Base-by-base conservation (phyloP, 2,329 filamentous ascomycete species). In the Apiospora phragmitis region DNA sequence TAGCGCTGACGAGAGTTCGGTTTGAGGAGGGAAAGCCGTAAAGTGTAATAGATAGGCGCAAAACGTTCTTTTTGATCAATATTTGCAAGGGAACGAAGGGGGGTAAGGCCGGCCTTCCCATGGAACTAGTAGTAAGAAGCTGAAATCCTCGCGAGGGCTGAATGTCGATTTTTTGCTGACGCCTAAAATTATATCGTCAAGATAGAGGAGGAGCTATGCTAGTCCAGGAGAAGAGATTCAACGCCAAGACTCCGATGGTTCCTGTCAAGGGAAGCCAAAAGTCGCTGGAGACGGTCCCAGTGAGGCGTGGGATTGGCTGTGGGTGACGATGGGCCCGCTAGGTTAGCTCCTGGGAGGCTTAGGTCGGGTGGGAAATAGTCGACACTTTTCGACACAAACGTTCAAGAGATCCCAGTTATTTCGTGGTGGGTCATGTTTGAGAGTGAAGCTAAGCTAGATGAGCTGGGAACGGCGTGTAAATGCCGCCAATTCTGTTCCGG, bases 371-470 rank as follows among this genome's bases (percentile, higher is more conserved):
- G 42, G 21, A 45, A 45, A 47, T 47, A 32, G 65, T 41, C n/a
- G n/a, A n/a, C n/a, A n/a, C n/a, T n/a, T n/a, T n/a, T 43, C 42
- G 42, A 47, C 16, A 16, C 42, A 67, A 47, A 67, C 41, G 41
- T 47, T 45, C 38, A 43, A 43, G 18, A 21, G 24, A 67, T 67
- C 42, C 45, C 42, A 43, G 65, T 43, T 43, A 35, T 67, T 67
- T 24, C 65, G 32, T 7, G 26, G 65, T 67, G 65, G 65, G 65
- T 26, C 65, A 32, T 67, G 65, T 67, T 67, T 67, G 65, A 67
- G 65, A 29, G 41, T 43, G 65, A 67, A 67, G 65, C 55, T 62
- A 62, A n/a, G 55, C 55, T n/a, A 38, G 29, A 59, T 59, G 51
- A 59, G 51, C 26, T 59, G 51, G 51, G 51, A 59, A 21, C 51